Conservation (phyloP, 2,329 filamentous ascomycete genomes). For the Scleromitrula shiraiana region DNA sequence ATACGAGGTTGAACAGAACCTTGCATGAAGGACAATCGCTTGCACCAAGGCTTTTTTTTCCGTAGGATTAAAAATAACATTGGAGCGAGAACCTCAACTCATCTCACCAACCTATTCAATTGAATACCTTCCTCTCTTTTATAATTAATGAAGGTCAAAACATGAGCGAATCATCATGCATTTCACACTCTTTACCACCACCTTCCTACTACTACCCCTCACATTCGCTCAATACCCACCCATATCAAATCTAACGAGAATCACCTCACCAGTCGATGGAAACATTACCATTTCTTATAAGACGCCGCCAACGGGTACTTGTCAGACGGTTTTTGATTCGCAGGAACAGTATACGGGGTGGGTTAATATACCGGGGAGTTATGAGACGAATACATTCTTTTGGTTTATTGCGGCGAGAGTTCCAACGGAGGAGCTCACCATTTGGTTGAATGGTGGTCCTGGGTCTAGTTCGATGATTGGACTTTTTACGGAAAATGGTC, state of each 20-base stretch:
- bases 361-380: conserved; percentile 51
- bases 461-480: conserved; percentile 58
- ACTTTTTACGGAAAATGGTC: conserved; percentile 53
- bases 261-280: conserved; percentile 53
- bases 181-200: conserved; percentile 17
- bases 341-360: conserved; percentile 68
- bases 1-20: conserved; percentile 1
- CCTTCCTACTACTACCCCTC: conserved; percentile 16
- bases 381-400: conserved; percentile 42
- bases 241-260: conserved; percentile 42
- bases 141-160: conserved; percentile 12
- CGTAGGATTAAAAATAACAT: background rate
- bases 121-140: conserved; percentile 7
- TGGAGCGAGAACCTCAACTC: background rate
- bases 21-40: background rate
- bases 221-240: conserved; percentile 32
- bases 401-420: conserved; percentile 40
- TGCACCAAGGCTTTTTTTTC: background rate
- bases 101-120: background rate
- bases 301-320: conserved; percentile 49
- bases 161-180: conserved; percentile 27
- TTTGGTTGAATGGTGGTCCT: conserved; percentile 63
- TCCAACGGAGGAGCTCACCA: conserved; percentile 43
- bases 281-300: conserved; percentile 64
- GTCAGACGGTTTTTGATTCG: conserved; percentile 53